Evolutionary conservation across 23 red algal species (phyloP).

Genomic region (Pyropia haitanensis): DNA sequence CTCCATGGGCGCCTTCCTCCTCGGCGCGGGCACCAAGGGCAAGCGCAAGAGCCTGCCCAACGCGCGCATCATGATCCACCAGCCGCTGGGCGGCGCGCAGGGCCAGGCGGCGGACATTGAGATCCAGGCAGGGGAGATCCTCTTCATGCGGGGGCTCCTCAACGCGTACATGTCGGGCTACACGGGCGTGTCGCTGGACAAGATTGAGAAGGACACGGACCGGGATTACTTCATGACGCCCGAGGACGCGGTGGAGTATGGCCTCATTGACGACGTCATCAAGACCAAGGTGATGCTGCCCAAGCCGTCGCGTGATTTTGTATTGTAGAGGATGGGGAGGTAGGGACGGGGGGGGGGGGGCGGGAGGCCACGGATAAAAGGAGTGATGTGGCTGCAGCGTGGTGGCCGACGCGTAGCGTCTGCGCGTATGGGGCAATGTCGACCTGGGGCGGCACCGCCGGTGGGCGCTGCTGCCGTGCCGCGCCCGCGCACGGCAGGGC

Average conservation of each 20-base stretch:
- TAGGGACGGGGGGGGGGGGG: no score
- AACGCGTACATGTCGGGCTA: slow-evolving; percentile 73
- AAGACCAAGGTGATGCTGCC: slow-evolving; percentile 33
- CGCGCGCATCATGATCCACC: slow-evolving; percentile 97
- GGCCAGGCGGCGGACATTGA: slow-evolving; percentile 95
- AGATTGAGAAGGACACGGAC: slow-evolving; percentile 81
- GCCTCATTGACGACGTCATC: slow-evolving; percentile 89
- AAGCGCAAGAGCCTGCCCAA: slow-evolving; percentile 78
- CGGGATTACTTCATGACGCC: slow-evolving; percentile 95
- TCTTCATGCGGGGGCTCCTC: slow-evolving; percentile 73
- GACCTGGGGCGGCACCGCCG: no score
- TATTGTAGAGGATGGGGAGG: no score
- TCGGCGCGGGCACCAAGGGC: slow-evolving; percentile 78
- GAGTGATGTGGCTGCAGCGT: no score
- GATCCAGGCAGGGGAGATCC: slow-evolving; percentile 92
- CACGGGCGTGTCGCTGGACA: slow-evolving; percentile 43
- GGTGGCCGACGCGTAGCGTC: no score
- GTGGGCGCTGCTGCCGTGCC: no score
- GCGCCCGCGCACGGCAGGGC: no score
- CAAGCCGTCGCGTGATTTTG: slow-evolving; percentile 17
- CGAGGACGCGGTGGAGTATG: slow-evolving; percentile 81
- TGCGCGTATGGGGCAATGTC: no score
- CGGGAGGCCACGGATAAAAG: no score
- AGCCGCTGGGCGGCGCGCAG: slow-evolving; percentile 91
- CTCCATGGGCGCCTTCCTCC: slow-evolving; percentile 88